Evolutionary conservation across 108 stramenopile genomes (phyloP).

Genomic region (Hondaea fermentalgiana): DNA sequence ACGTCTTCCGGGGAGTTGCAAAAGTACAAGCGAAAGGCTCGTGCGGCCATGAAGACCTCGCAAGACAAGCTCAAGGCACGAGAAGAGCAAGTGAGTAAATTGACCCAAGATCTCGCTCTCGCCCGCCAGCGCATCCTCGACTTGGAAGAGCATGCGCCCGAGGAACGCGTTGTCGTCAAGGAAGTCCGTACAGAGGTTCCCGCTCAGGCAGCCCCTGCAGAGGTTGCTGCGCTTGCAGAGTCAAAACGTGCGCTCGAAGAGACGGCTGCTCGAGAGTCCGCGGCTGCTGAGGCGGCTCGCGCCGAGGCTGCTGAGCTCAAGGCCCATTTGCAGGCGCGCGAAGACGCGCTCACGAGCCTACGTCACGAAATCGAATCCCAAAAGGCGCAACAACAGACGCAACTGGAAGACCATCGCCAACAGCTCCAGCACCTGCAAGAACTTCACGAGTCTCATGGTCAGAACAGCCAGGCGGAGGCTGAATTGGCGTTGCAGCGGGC

Average conservation of each 20-base stretch:
- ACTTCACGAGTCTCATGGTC: neutral
- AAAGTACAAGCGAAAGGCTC: neutral
- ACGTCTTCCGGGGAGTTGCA: neutral
- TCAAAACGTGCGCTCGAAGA: neutral
- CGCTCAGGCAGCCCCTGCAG: neutral
- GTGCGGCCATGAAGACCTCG: neutral
- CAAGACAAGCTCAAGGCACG: neutral
- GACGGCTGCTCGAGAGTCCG: neutral
- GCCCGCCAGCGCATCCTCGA: neutral
- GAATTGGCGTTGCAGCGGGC: neutral
- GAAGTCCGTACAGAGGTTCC: neutral
- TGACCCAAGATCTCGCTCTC: neutral
- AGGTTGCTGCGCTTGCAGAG: too few species aligned
- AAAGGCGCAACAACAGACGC: neutral
- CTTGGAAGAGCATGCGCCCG: neutral
- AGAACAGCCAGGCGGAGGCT: neutral
- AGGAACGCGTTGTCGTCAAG: neutral
- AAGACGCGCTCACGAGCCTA: neutral
- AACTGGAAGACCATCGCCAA: neutral
- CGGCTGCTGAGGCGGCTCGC: neutral
- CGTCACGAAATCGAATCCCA: neutral
- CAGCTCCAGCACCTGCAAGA: neutral
- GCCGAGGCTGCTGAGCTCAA: neutral
- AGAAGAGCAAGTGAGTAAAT: neutral
- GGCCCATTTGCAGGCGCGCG: neutral